Percentiles rank a stretch among this genome's conserved stretches.
Evolutionary conservation across 768 basidiomycete genomes (phyloP).

Genomic region (Collybia sp.): DNA sequence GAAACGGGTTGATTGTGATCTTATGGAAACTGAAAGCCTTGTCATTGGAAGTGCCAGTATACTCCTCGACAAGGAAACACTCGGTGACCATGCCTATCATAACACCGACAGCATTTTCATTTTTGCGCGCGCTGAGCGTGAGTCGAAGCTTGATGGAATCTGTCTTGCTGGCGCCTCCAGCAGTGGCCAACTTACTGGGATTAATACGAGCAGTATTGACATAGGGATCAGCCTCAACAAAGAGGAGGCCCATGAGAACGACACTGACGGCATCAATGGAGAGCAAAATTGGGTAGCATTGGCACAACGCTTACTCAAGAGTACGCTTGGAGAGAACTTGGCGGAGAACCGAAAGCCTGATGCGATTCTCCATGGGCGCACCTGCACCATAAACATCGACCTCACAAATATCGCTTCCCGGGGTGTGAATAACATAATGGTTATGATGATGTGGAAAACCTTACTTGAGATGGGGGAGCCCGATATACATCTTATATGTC

Average conservation of each 20-base stretch:
- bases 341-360: too few species aligned
- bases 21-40: constrained; percentile 2
- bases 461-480: too few species aligned
- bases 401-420: too few species aligned
- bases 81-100: neutral
- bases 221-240: neutral
- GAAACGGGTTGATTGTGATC: constrained; percentile 5
- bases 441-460: too few species aligned
- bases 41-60: neutral
- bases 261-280: neutral
- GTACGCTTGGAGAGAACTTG: too few species aligned
- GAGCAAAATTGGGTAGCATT: too few species aligned
- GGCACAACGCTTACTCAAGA: too few species aligned
- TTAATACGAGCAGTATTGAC: constrained; percentile 4
- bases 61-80: neutral
- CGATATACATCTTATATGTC: too few species aligned
- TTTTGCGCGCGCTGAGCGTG: neutral
- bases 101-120: neutral
- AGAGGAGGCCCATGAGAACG: neutral
- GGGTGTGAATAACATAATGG: too few species aligned
- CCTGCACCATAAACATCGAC: too few species aligned
- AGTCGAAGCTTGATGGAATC: neutral
- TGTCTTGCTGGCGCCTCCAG: too few species aligned
- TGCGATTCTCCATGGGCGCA: too few species aligned
- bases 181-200: neutral